phyloP scores from a whole-genome alignment of 192 early-diverging fungal genomes.

The Chytriomyces sp. region DNA sequence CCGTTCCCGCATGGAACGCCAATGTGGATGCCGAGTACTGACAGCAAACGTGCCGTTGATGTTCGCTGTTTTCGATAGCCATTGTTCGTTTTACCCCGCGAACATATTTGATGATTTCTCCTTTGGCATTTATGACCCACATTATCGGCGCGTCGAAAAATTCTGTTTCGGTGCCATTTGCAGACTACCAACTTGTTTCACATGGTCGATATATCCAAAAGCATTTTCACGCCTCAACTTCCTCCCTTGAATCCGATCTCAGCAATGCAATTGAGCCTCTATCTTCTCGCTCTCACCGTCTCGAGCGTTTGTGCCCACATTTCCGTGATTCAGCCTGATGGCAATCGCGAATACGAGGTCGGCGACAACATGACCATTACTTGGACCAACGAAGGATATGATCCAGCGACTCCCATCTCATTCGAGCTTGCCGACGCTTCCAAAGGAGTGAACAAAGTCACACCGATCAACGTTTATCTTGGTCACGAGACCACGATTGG shows the following conservation, averaged over 20 bases:
- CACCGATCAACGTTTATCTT: neutral
- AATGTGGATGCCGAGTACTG: too few species aligned
- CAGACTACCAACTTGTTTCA: too few species aligned
- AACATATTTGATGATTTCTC: too few species aligned
- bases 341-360: neutral
- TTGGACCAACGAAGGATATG: slow-evolving; percentile 1
- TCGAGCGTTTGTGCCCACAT: neutral
- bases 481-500: neutral
- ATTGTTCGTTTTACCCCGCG: too few species aligned
- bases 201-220: too few species aligned
- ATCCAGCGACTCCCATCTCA: neutral
- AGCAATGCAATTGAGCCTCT: neutral
- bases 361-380: slow-evolving; percentile 2
- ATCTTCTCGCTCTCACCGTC: neutral
- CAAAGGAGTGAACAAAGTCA: neutral
- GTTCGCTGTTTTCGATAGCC: too few species aligned
- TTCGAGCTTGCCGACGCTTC: slow-evolving; percentile 14
- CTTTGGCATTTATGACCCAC: too few species aligned
- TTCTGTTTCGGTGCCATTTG: too few species aligned
- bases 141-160: too few species aligned
- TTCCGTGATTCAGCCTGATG: slow-evolving; percentile 2
- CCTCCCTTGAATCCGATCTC: too few species aligned
- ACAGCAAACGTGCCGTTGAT: too few species aligned
- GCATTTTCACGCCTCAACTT: too few species aligned
- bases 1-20: slow-evolving; percentile 30